phyloP scores from a whole-genome alignment of 1,284 basidiomycete genomes.

The Mycena sp. region DNA sequence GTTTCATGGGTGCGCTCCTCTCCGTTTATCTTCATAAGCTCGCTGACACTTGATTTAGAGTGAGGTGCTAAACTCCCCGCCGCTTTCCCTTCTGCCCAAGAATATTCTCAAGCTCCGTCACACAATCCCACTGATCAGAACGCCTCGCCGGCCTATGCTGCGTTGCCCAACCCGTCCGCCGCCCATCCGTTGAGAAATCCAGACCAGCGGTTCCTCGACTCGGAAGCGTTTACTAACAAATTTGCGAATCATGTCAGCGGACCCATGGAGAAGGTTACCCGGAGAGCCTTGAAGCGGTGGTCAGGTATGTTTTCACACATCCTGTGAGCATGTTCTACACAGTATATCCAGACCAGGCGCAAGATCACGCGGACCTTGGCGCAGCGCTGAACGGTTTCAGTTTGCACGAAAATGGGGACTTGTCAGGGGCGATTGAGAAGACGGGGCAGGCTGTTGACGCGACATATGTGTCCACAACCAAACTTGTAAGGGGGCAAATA shows the following conservation, averaged over 20 bases:
- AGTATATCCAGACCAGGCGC: slow-evolving; percentile 72
- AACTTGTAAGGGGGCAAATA: slow-evolving; percentile 66
- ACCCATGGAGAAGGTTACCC: slow-evolving; percentile 96
- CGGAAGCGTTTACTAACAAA: slow-evolving; percentile 96
- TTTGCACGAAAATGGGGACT: slow-evolving; percentile 79
- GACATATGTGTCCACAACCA: slow-evolving; percentile 92
- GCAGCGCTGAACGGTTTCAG: slow-evolving; percentile 97
- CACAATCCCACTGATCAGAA: slow-evolving; percentile 90
- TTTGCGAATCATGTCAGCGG: slow-evolving; percentile 93
- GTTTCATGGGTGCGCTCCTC: slow-evolving; percentile 85
- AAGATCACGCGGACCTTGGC: slow-evolving; percentile 95
- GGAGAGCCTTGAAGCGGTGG: slow-evolving; percentile 94
- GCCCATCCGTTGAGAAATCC: slow-evolving; percentile 87
- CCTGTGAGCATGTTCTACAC: neutral
- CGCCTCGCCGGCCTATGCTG: slow-evolving; percentile 80
- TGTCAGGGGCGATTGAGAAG: slow-evolving; percentile 88
- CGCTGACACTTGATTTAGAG: slow-evolving; percentile 57
- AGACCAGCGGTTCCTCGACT: slow-evolving; percentile 95
- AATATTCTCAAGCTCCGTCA: slow-evolving; percentile 94
- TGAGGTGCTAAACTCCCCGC: slow-evolving; percentile 92
- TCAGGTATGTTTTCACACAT: slow-evolving; percentile 70
- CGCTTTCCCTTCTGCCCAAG: slow-evolving; percentile 91
- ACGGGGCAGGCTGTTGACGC: slow-evolving; percentile 96
- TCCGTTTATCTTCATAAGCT: slow-evolving; percentile 1
- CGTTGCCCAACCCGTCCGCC: slow-evolving; percentile 89